These are phyloP conservation scores for Pholiota adiposa DNA, from an alignment of 1,284 basidiomycete species.

Conservation along the genomic window DNA sequence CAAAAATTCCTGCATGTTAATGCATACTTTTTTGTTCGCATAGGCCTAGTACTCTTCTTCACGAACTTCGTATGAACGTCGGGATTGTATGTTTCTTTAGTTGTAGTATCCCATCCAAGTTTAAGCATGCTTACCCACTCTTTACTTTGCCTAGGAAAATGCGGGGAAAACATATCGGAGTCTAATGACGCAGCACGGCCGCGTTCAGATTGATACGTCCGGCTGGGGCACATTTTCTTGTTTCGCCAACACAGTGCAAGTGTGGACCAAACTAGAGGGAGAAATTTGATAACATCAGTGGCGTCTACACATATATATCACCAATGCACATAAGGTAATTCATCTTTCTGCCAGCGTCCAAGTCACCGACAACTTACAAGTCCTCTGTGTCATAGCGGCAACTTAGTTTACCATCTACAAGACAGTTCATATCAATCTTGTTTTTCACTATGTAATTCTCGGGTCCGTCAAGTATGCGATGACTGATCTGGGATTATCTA, in stretches of 20 bases:
- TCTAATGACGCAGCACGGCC: constrained; percentile 48
- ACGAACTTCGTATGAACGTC: constrained; percentile 65
- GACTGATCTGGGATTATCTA: neutral
- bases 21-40: neutral
- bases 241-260: constrained; percentile 51
- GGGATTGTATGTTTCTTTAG: constrained; percentile 49
- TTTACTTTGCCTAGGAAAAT: constrained; percentile 36
- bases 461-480: neutral
- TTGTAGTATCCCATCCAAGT: neutral
- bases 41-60: constrained; percentile 36
- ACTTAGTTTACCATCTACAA: neutral
- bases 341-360: neutral
- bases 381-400: neutral
- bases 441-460: neutral
- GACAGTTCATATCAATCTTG: neutral
- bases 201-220: constrained; percentile 44
- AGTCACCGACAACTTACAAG: neutral
- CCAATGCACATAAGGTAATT: neutral
- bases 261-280: constrained; percentile 49
- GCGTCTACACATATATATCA: neutral
- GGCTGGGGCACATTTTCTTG: constrained; percentile 70
- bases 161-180: constrained; percentile 47
- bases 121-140: neutral
- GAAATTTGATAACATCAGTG: neutral
- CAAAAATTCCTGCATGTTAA: neutral